Evolutionary conservation across 139 green algal species (phyloP), one percentile per base, ranked within the genome.

Genomic region (Volvox africanus): DNA sequence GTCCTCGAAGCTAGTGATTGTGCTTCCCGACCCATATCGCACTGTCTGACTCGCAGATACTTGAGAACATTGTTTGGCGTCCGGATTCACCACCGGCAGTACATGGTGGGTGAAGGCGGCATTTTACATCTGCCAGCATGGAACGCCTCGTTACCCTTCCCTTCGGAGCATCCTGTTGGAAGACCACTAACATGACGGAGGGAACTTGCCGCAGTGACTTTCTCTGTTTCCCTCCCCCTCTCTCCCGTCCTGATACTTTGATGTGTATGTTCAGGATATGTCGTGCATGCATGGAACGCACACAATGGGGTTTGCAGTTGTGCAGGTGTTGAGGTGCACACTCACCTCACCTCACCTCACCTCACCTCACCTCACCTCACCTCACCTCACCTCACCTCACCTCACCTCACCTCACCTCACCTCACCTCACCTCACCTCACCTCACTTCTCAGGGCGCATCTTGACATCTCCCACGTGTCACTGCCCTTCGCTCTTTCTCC

Each of bases 41-140:
- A 61, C 44, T 55, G 65, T 12, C 24, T 73, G 65, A 73, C 65
- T 2, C 75, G 75, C 75, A 81, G 75, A 81, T 81, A 19, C 75
- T 81, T 20, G 30, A 50, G 30, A 81, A 81, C 81, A 55, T 90
- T 21, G 75, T 90, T 3, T 90, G 86, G 86, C 55, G 86, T 1
- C 86, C 86, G 5, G 86, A 90, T 26, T 85, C 75, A 5, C 86
- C 86, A 2, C 55, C 86, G 12, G 73, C 84, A 0, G 86, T 90
- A 1, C 73, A 90, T 33, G 73, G 85, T 89, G 50, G 61, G 81
- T 26, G 71, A 79, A 21, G 71, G 71, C 9, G 22, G 30, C 68
- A 26, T 9, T 26, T 33, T 21, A 26, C 18, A 35, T 30, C 1
- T 6, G 71, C 26, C 14, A 30, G 32, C 71, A 9, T 30, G 14